Evolutionary conservation across 176 grass and related monocot genomes (phyloP).

Genomic region (Phragmites australis): DNA sequence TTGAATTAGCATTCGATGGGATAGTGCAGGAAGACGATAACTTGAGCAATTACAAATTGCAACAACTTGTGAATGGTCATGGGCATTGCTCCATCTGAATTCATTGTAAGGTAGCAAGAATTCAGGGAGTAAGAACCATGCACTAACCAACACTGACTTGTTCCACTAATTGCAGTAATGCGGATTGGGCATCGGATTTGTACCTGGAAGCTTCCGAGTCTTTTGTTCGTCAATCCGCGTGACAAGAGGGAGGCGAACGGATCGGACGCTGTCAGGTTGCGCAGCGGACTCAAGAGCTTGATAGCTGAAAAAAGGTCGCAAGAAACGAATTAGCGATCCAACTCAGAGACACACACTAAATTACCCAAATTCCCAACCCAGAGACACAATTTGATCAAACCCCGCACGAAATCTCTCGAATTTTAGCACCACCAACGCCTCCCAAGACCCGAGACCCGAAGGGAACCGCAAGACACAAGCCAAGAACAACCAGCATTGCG

Average conservation of each 20-base stretch:
- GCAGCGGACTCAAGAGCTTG: not conserved
- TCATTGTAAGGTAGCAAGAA: not conserved
- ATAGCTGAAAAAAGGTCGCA: not conserved
- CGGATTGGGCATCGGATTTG: not conserved
- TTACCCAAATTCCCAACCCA: not conserved
- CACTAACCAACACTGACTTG: not conserved
- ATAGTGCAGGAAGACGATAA: not conserved
- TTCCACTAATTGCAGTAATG: not conserved
- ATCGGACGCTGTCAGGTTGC: not conserved
- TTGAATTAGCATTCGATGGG: too few species aligned
- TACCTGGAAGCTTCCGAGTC: not conserved
- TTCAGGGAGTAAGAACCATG: too few species aligned
- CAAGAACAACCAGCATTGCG: too few species aligned
- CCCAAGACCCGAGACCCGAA: not conserved
- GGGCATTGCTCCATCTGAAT: not conserved
- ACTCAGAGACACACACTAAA: not conserved
- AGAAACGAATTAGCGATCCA: not conserved
- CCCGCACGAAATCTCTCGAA: not conserved
- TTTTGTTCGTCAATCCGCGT: not conserved
- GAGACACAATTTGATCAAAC: not conserved
- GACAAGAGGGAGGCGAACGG: not conserved
- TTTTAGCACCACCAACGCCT: not conserved
- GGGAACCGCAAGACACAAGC: too few species aligned
- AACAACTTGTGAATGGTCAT: not conserved
- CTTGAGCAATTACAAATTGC: not conserved